These are phyloP conservation scores for Helicocarpus griseus DNA, from an alignment of 2,329 filamentous ascomycete genomes.

Conservation along the genomic window DNA sequence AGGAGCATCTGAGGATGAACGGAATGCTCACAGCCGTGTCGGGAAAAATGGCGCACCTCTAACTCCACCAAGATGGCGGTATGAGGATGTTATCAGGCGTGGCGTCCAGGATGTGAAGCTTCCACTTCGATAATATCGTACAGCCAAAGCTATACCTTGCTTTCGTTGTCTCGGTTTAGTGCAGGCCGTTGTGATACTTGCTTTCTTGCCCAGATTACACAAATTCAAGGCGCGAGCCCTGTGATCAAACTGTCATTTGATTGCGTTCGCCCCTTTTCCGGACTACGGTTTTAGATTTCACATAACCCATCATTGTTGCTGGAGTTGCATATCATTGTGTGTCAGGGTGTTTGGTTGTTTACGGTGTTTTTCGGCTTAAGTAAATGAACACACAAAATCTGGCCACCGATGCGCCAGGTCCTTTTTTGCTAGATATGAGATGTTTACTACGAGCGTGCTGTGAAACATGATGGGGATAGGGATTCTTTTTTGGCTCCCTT, in stretches of 20 bases:
- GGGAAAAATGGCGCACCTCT: conserved; percentile 45
- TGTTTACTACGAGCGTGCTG: neutral
- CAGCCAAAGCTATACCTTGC: neutral
- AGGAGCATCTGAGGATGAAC: conserved; percentile 59
- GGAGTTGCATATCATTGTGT: too few relatives aligned
- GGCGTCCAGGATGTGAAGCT: conserved; percentile 68
- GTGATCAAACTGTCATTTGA: too few relatives aligned
- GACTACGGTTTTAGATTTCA: neutral
- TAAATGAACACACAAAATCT: too few relatives aligned
- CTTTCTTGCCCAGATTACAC: neutral
- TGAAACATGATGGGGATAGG: neutral
- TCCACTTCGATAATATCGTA: conserved; percentile 50
- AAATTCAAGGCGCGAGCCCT: too few relatives aligned
- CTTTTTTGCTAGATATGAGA: neutral
- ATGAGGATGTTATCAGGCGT: conserved; percentile 62
- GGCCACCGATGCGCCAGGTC: too few relatives aligned
- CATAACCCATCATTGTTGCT: too few relatives aligned
- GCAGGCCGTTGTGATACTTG: conserved; percentile 7
- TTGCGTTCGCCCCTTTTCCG: too few relatives aligned
- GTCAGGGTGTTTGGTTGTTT: too few relatives aligned
- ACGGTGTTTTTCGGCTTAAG: too few relatives aligned
- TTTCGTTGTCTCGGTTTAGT: conserved; percentile 2
- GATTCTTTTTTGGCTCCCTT: neutral
- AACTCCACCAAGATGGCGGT: conserved; percentile 65
- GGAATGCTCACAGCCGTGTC: conserved; percentile 46